Conservation (phyloP, 2,329 filamentous ascomycete genomes). For the Uncinocarpus reesii region DNA sequence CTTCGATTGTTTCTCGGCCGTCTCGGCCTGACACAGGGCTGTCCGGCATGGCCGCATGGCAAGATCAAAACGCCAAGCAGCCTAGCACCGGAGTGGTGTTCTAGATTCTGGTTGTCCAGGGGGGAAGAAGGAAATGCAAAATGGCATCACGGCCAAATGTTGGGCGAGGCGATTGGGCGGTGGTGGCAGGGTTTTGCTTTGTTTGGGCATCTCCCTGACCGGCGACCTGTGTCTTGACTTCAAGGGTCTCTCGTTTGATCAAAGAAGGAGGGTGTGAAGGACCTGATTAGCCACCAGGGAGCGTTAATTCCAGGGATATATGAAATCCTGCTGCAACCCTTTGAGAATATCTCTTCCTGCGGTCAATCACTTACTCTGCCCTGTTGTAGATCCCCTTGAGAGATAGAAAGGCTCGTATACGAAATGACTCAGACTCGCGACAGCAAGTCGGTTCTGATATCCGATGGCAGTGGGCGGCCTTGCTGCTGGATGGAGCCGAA, state of each 20-base stretch:
- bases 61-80: not conserved
- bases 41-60: not conserved
- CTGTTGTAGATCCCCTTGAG: not conserved
- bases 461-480: no score
- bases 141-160: not conserved
- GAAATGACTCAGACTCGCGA: no score
- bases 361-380: not conserved
- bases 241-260: not conserved
- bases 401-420: not conserved
- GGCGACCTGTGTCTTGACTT: not conserved
- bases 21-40: not conserved
- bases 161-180: not conserved
- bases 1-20: not conserved
- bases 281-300: not conserved
- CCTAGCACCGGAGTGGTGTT: not conserved
- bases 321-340: not conserved
- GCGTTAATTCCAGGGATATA: not conserved
- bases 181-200: not conserved
- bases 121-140: not conserved
- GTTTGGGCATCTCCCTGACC: not conserved
- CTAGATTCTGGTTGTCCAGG: not conserved
- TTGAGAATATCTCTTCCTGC: not conserved
- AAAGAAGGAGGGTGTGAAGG: not conserved
- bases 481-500: no score
- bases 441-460: no score